A percentile compares a stretch with the other conserved stretches of the same genome.
Conservation (phyloP, 1,284 basidiomycete genomes). For the Abortiporus biennis region DNA sequence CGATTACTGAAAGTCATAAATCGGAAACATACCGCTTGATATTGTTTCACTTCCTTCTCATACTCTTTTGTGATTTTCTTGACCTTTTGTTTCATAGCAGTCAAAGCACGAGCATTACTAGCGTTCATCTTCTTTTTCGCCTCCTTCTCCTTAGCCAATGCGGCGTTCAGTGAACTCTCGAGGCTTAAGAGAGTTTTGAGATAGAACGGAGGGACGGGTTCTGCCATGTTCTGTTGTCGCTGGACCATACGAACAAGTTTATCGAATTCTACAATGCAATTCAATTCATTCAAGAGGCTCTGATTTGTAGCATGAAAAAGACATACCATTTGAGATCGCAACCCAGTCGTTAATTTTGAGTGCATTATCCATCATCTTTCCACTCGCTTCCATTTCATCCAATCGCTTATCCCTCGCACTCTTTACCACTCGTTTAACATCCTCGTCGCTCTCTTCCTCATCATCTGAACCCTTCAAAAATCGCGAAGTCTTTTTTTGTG, state of each 20-base stretch:
- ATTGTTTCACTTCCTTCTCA: slow-evolving; percentile 77
- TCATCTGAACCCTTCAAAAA: slow-evolving; percentile 46
- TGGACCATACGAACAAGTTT: slow-evolving; percentile 89
- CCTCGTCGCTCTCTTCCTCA: slow-evolving; percentile 65
- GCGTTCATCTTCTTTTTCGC: slow-evolving; percentile 97
- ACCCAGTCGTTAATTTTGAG: slow-evolving; percentile 98
- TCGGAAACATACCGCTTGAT: slow-evolving; percentile 60
- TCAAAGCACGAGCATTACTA: slow-evolving; percentile 89
- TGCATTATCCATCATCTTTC: slow-evolving; percentile 91
- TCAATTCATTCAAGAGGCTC: too few species aligned
- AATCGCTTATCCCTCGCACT: slow-evolving; percentile 85
- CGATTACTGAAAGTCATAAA: not conserved
- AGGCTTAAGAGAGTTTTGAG: slow-evolving; percentile 74
- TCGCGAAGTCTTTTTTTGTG: slow-evolving; percentile 40
- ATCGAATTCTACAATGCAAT: slow-evolving; percentile 89
- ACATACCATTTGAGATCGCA: slow-evolving; percentile 79
- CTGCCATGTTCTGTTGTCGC: slow-evolving; percentile 81
- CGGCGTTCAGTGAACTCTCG: slow-evolving; percentile 71
- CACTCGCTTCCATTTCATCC: slow-evolving; percentile 86
- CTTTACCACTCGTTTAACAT: slow-evolving; percentile 69
- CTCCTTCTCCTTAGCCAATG: slow-evolving; percentile 84
- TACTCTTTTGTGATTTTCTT: slow-evolving; percentile 90
- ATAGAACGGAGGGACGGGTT: slow-evolving; percentile 87
- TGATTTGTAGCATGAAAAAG: not conserved
- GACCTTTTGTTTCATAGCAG: slow-evolving; percentile 95